Evolutionary conservation across 257 asterid genomes (phyloP).

Genomic region (Linaria vulgaris): DNA sequence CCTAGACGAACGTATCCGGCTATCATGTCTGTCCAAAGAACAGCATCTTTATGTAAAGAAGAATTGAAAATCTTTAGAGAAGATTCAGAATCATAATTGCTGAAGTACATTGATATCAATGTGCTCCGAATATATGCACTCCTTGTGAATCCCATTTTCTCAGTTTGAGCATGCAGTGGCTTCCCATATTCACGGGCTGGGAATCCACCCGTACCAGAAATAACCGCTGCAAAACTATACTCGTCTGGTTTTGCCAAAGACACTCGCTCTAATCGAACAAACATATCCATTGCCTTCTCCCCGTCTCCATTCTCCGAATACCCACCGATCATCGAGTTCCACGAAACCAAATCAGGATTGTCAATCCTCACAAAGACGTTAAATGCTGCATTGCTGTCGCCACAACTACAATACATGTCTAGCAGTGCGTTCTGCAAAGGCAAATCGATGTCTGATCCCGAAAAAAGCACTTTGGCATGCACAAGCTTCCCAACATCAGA

Average conservation of each 20-base stretch:
- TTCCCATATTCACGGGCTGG: conserved; percentile 56
- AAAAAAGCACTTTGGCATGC: conserved; percentile 59
- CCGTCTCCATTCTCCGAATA: conserved; percentile 67
- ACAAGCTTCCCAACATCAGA: conserved; percentile 41
- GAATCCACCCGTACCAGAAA: conserved; percentile 45
- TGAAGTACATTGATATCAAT: conserved; percentile 70
- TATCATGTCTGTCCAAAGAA: conserved; percentile 92
- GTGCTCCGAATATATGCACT: conserved; percentile 56
- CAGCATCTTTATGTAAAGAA: conserved; percentile 52
- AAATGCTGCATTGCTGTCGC: conserved; percentile 44
- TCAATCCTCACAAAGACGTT: conserved; percentile 46
- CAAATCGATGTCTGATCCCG: conserved; percentile 50
- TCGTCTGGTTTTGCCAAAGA: conserved; percentile 54
- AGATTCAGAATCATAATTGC: conserved; percentile 41
- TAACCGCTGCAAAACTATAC: conserved; percentile 66
- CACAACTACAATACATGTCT: conserved; percentile 77
- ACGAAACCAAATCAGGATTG: conserved; percentile 72
- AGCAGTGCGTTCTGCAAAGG: conserved; percentile 73
- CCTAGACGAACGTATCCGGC: conserved; percentile 69
- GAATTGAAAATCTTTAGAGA: conserved; percentile 55
- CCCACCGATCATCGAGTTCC: conserved; percentile 86
- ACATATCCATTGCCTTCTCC: conserved; percentile 51
- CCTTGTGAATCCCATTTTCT: conserved; percentile 52
- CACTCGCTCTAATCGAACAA: conserved; percentile 36
- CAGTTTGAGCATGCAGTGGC: conserved; percentile 70